Evolutionary conservation across 306 rosid genomes (phyloP).

Genomic region (Albizia julibrissin): DNA sequence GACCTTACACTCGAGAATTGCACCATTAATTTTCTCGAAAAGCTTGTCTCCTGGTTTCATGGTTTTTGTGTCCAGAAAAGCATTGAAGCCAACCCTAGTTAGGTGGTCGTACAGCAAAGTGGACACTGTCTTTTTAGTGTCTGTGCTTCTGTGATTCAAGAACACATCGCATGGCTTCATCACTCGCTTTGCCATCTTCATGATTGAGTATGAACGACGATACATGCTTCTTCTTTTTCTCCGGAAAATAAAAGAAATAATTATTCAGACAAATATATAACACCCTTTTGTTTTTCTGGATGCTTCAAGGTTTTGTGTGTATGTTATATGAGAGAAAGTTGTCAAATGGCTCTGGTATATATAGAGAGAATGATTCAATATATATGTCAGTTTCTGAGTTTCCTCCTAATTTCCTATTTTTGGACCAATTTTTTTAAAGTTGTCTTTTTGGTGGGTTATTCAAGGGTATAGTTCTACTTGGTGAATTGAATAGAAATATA

Average conservation of each 20-base stretch:
- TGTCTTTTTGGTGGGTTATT: constrained; percentile 34
- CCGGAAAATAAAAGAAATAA: background rate
- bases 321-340: background rate
- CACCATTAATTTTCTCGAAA: constrained; percentile 73
- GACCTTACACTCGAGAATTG: constrained; percentile 57
- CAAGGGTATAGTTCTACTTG: constrained; percentile 23
- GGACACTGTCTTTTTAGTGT: constrained; percentile 72
- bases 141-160: constrained; percentile 75
- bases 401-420: background rate
- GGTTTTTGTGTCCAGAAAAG: constrained; percentile 78
- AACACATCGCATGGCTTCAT: constrained; percentile 68
- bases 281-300: background rate
- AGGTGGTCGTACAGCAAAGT: constrained; percentile 70
- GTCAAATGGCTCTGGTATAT: background rate
- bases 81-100: constrained; percentile 37
- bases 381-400: background rate
- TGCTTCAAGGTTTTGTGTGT: background rate
- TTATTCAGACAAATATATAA: background rate
- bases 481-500: constrained; percentile 35
- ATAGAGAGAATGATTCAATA: background rate
- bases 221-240: constrained; percentile 30
- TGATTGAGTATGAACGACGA: constrained; percentile 44
- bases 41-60: constrained; percentile 93
- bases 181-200: constrained; percentile 30
- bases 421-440: constrained; percentile 1